Evolutionary conservation across 805 yeast genomes (phyloP), one percentile per base, ranked within the genome.

Genomic region (Candida ortonii): DNA sequence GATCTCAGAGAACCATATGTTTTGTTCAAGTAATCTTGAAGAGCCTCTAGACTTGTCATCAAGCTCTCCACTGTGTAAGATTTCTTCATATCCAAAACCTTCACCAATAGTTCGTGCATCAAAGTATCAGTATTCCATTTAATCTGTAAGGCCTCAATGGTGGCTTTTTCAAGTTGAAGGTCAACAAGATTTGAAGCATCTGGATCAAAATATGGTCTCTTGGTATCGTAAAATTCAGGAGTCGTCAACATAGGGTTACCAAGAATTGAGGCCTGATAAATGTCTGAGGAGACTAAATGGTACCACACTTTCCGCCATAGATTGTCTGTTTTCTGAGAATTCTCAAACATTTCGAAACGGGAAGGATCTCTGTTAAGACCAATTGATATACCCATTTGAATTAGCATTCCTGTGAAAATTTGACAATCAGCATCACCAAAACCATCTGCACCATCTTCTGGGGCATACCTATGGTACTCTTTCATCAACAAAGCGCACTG

Each of bases 321-420:
- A 42, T 74, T 71, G 17, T 67, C 63, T 10, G 48, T 36, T 34
- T 50, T 61, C 11, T 41, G 35, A 6, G 34, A 23, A 7, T 36
- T 29, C 2, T 34, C 23, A 7, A 28, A n/a, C 1, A 36, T 6
- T n/a, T 51, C 53, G 45, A 76, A 75, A 24, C 63, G 62, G 28
- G 66, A 70, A 1, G 88, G 87, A 43, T 81, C 88, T 46, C 87
- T 65, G 51, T 81, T 80, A 16, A 81, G 51, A 0, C 88, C 89
- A 43, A 80, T 67, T 23, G 80, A 68, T 34, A 74, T 67, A 0
- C 81, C 84, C 82, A 81, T 77, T 48, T 79, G 85, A 11, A 78
- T 58, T 19, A 78, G 62, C 57, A 76, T 67, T 1, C 80, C 76
- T 10, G 71, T 53, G 34, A 73, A 69, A 6, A 76, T 70, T 46